Conservation (phyloP, 768 basidiomycete species). For the Jaapia argillacea region DNA sequence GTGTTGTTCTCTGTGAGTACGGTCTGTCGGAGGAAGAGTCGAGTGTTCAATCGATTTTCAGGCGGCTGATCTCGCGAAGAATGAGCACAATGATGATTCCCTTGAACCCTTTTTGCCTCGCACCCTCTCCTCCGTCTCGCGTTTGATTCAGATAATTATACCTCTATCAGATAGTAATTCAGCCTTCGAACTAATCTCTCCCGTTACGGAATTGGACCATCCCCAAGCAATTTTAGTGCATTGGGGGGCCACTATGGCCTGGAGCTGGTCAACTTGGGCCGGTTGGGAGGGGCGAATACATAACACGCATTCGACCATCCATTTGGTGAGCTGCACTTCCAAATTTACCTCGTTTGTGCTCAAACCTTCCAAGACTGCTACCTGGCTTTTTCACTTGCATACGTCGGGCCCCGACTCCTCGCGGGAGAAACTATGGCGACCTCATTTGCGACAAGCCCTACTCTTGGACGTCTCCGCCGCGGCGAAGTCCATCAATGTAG, state of each 20-base stretch:
- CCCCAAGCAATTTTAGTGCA: constrained; percentile 42
- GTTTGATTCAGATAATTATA: constrained; percentile 6
- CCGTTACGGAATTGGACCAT: constrained; percentile 22
- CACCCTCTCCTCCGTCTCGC: not conserved
- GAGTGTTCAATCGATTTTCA: not conserved
- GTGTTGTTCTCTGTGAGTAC: constrained; percentile 10
- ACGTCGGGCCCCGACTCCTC: too few species aligned
- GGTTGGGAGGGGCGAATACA: constrained; percentile 45
- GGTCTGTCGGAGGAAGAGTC: not conserved
- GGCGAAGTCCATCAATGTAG: not conserved
- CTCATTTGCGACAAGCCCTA: too few species aligned
- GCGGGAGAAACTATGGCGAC: too few species aligned
- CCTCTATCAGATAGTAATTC: constrained; percentile 6
- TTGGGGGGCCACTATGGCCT: constrained; percentile 46
- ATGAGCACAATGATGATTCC: not conserved
- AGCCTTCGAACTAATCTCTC: constrained; percentile 9
- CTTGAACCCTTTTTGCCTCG: not conserved
- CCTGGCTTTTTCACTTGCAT: too few species aligned
- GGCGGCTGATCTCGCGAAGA: not conserved
- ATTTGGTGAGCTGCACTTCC: too few species aligned
- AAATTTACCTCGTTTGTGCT: too few species aligned
- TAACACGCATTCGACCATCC: constrained; percentile 27
- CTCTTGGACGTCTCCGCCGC: not conserved
- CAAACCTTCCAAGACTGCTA: too few species aligned
- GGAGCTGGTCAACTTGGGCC: constrained; percentile 64